Evolutionary conservation across 345 rosid genomes (phyloP).

Genomic region (Corchorus olitorius): DNA sequence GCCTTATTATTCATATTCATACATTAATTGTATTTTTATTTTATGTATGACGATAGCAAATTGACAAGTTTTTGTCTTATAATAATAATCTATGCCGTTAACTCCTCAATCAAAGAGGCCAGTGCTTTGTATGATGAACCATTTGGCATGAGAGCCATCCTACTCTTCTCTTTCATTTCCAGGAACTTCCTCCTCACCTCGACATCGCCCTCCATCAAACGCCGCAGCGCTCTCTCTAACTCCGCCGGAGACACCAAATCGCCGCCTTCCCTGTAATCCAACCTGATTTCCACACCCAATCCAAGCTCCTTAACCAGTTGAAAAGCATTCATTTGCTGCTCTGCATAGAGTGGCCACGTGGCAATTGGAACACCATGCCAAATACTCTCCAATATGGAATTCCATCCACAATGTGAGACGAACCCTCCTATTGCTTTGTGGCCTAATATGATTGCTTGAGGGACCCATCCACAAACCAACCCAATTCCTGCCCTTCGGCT

Average conservation of each 20-base stretch:
- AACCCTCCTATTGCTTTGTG: constrained; percentile 26
- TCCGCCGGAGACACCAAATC: constrained; percentile 2
- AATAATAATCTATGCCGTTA: background rate
- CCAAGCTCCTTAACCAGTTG: constrained; percentile 22
- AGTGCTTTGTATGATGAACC: background rate
- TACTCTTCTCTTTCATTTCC: background rate
- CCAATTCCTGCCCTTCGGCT: constrained; percentile 19
- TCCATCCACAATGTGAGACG: constrained; percentile 34
- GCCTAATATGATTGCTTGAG: constrained; percentile 19
- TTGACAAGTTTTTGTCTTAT: too few relatives aligned
- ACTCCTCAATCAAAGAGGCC: background rate
- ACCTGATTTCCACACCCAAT: constrained; percentile 20
- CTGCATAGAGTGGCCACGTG: constrained; percentile 25
- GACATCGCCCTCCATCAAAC: background rate
- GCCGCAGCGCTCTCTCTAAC: background rate
- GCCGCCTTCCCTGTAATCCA: constrained; percentile 22
- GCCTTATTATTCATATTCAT: too few relatives aligned
- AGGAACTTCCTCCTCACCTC: background rate
- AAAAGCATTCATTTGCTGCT: constrained; percentile 32
- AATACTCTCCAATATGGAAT: constrained; percentile 23
- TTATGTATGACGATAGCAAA: too few relatives aligned
- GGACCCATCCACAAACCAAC: constrained; percentile 21
- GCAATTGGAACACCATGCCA: constrained; percentile 25
- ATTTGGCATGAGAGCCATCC: background rate
- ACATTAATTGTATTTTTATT: too few relatives aligned